A percentile compares a stretch with the other conserved stretches of the same genome.
phyloP scores from a whole-genome alignment of 129 eudicot genomes.

The Pseudognaphalium luteoalbum region DNA sequence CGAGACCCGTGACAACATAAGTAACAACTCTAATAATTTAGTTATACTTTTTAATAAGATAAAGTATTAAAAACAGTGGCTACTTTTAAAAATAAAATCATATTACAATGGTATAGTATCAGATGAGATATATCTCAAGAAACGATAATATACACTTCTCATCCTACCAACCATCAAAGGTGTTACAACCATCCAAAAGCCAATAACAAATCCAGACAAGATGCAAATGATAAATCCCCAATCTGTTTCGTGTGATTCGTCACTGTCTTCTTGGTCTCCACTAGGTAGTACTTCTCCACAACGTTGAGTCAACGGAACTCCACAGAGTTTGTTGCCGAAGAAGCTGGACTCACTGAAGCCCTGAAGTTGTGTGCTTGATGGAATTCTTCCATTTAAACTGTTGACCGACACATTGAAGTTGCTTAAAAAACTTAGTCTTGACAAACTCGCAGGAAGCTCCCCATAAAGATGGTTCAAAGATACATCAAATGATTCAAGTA shows the following conservation, averaged over 20 bases:
- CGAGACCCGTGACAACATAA: too few species aligned
- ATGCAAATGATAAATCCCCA: conserved; percentile 22
- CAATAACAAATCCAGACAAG: conserved; percentile 2
- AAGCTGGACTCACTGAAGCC: conserved; percentile 29
- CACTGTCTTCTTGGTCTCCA: background rate
- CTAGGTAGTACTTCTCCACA: conserved; percentile 1
- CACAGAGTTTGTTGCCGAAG: conserved; percentile 41
- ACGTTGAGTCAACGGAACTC: conserved; percentile 8
- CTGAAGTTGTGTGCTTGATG: conserved; percentile 38
- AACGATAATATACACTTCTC: background rate
- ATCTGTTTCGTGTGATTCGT: conserved; percentile 1
- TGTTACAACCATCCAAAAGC: conserved; percentile 3
- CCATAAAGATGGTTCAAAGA: conserved; percentile 36
- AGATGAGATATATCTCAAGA: background rate
- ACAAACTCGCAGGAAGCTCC: conserved; percentile 31
- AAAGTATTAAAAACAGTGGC: too few species aligned
- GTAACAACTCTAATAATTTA: too few species aligned
- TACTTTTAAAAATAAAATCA: too few species aligned
- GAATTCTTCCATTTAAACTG: conserved; percentile 37
- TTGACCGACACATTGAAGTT: conserved; percentile 36
- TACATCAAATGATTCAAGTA: conserved; percentile 34
- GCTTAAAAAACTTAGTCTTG: conserved; percentile 20
- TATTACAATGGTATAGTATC: too few species aligned
- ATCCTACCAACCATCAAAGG: background rate
- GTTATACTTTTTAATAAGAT: too few species aligned